phyloP scores from a whole-genome alignment of 2,329 filamentous ascomycete species.

The Aspergillus udagawae region DNA sequence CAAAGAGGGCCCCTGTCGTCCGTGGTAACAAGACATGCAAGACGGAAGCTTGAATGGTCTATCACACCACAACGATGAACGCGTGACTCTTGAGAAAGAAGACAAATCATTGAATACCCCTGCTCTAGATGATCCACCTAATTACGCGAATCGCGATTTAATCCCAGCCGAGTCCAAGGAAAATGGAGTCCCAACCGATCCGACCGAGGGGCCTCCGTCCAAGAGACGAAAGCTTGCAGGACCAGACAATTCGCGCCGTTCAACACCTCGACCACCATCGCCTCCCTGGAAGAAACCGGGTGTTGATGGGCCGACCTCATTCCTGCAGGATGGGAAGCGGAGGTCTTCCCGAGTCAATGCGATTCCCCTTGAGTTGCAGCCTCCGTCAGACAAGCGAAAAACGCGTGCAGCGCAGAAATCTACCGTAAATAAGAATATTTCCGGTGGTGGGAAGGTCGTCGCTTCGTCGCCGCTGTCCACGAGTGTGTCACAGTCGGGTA shows the following conservation, averaged over 20 bases:
- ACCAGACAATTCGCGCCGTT: slow-evolving; percentile 29
- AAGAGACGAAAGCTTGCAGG: slow-evolving; percentile 45
- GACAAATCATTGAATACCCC: slow-evolving; percentile 18
- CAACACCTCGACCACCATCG: slow-evolving; percentile 52
- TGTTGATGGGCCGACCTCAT: slow-evolving; percentile 83
- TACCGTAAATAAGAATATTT: slow-evolving; percentile 27
- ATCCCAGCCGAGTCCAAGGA: slow-evolving; percentile 26
- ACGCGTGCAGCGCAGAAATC: slow-evolving; percentile 40
- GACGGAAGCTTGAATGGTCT: slow-evolving; percentile 41
- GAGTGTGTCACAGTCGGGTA: slow-evolving; percentile 24
- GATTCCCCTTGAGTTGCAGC: slow-evolving; percentile 46
- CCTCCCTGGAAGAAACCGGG: slow-evolving; percentile 89
- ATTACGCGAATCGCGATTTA: slow-evolving; percentile 21
- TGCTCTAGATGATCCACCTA: slow-evolving; percentile 16
- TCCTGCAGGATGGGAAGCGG: slow-evolving; percentile 61
- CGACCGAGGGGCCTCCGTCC: slow-evolving; percentile 38
- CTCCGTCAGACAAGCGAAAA: slow-evolving; percentile 45
- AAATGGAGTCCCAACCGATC: slow-evolving; percentile 24
- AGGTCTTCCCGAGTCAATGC: slow-evolving; percentile 56
- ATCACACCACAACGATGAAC: slow-evolving; percentile 36
- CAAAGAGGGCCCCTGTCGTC: slow-evolving; percentile 39
- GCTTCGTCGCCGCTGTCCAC: slow-evolving; percentile 31
- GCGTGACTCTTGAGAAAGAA: slow-evolving; percentile 30
- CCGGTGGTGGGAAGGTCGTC: slow-evolving; percentile 20
- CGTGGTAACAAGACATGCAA: slow-evolving; percentile 44